phyloP scores from a whole-genome alignment of 257 asterid genomes.

The Haberlea rhodopensis region DNA sequence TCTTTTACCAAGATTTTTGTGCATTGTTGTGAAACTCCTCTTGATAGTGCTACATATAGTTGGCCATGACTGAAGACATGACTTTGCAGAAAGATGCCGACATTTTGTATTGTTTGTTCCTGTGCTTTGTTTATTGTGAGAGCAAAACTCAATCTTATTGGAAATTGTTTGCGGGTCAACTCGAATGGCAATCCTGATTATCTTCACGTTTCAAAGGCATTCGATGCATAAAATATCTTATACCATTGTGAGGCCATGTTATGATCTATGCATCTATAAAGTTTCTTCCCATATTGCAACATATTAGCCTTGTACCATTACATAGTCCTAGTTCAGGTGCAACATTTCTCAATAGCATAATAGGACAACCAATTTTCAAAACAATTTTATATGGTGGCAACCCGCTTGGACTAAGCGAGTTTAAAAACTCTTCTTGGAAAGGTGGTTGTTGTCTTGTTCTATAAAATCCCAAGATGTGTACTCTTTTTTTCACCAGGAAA shows the following conservation, averaged over 20 bases:
- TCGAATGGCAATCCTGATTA: too few species aligned
- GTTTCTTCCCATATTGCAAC: background rate
- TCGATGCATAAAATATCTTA: background rate
- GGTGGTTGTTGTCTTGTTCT: background rate
- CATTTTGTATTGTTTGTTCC: conserved; percentile 4
- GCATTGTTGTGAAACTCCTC: too few species aligned
- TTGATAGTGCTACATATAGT: too few species aligned
- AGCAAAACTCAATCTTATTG: too few species aligned
- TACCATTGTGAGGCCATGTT: background rate
- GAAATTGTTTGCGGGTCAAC: too few species aligned
- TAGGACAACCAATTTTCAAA: background rate
- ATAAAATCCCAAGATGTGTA: too few species aligned
- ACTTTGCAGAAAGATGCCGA: background rate
- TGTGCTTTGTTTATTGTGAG: conserved; percentile 18
- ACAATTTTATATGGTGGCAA: too few species aligned
- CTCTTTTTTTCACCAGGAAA: too few species aligned
- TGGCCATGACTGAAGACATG: conserved; percentile 1
- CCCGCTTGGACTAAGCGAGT: background rate
- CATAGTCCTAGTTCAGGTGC: background rate
- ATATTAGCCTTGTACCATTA: conserved; percentile 9
- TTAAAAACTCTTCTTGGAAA: background rate
- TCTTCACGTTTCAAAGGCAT: background rate
- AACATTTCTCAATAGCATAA: conserved; percentile 1
- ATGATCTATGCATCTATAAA: too few species aligned
- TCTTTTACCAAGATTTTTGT: too few species aligned